Percentiles rank a stretch among this genome's conserved stretches.
phyloP scores from a whole-genome alignment of 768 basidiomycete species.

The Gyrodon lividus region DNA sequence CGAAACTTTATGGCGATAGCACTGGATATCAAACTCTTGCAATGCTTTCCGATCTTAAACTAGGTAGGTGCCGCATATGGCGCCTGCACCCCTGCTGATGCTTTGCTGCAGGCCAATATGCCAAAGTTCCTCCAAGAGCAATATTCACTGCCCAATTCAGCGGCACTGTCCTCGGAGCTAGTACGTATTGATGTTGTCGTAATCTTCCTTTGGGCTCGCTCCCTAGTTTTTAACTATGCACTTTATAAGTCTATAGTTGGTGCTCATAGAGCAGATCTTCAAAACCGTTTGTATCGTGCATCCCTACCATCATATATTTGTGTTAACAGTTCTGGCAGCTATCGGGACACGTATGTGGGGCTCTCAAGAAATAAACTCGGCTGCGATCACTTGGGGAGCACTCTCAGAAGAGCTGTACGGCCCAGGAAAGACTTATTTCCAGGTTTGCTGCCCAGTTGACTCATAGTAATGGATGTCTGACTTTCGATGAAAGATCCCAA shows the following conservation, averaged over 20 bases:
- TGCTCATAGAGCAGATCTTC: constrained; percentile 8
- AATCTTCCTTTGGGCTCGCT: neutral
- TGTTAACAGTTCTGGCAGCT: constrained; percentile 5
- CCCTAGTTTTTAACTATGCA: constrained; percentile 19
- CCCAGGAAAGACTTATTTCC: constrained; percentile 45
- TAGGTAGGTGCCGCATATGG: neutral
- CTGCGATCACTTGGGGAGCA: constrained; percentile 55
- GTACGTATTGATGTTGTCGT: constrained; percentile 24
- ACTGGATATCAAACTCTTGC: constrained; percentile 52
- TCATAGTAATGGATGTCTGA: neutral
- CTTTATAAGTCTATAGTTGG: constrained; percentile 19
- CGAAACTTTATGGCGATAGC: constrained; percentile 53
- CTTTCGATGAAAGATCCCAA: constrained; percentile 11
- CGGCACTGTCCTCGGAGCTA: constrained; percentile 50
- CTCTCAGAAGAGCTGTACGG: constrained; percentile 52
- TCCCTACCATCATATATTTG: neutral
- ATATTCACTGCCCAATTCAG: constrained; percentile 50
- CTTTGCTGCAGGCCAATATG: constrained; percentile 49
- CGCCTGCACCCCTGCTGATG: constrained; percentile 8
- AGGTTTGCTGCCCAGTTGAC: constrained; percentile 31
- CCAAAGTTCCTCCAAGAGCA: constrained; percentile 49
- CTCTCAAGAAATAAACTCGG: constrained; percentile 51
- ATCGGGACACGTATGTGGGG: constrained; percentile 35
- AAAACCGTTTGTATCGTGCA: constrained; percentile 8
- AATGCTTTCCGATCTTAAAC: constrained; percentile 45